Base-by-base conservation (phyloP, 129 eudicot genomes). In the Rutidosis leptorrhynchoides region DNA sequence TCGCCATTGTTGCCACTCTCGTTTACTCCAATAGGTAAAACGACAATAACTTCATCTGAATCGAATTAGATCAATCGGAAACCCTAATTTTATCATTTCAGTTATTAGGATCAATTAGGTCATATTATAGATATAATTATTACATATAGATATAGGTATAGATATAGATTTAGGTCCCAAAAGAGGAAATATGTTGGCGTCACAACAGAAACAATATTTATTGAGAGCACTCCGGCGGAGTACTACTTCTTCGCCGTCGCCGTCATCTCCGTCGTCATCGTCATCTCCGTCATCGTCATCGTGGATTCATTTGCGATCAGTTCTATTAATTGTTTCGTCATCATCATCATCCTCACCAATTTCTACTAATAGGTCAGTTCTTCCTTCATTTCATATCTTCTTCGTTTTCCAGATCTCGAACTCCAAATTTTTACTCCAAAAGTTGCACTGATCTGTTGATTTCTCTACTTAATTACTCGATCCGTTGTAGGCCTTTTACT, bases 301-400 rank as follows among this genome's bases (percentile, higher is more conserved):
- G 67, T 85, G 96, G 96, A 78, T 82, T 80, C 92, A 85, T 78
- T 77, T 85, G 82, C 73, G 96, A 85, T 85, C 93, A 23, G 85
- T 89, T 71, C 65, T 89, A 15, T 81, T 83, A 67, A 77, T 89
- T 56, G 93, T 80, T 79, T 81, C 85, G 15, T 78, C 82, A 61
- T 58, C 64, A 23, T 77, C 83, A 58, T 75, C 82, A 32, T 78
- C 87, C 74, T 76, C 90, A 69, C 84, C 83, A 63, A 72, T 72
- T 69, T 80, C 92, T 60, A 63, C 83, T 64, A 78, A 81, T 79
- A 84, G 96, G 96, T 88, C 64, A 85, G 89, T 80, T 83, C 72
- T 71, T 66, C 72, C 56, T 72, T 73, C 73, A 54, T 30, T 54
- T 67, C 3, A n/a, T n/a, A n/a, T 23, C 73, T 10, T 68, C 22